Evolutionary conservation across 2,329 filamentous ascomycete species (phyloP), one percentile per base, ranked within the genome.

Genomic region (Myrmaecium sp.): DNA sequence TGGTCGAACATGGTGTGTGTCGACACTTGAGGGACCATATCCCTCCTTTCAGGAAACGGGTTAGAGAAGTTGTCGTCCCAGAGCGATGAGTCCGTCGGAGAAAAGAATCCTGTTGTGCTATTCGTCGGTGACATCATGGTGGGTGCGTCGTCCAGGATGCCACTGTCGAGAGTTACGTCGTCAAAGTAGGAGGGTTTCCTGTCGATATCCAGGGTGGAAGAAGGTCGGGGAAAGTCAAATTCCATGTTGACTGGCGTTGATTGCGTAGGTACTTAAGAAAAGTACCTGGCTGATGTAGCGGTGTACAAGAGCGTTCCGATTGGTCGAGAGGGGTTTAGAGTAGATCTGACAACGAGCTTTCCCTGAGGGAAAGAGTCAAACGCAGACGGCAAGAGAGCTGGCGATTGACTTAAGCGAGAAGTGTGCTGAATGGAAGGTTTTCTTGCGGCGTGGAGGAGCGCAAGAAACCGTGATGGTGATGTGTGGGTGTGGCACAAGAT

Each of bases 101-200:
- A 60, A 44, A 61, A 65, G 42, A 61, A 57, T 36, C 62, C 57
- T 40, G 48, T 43, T 37, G 56, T 52, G 37, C 51, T 51, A 36
- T 60, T 59, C 37, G 55, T 47, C 35, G 59, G 53, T 36, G 58
- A 55, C 43, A 66, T 59, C 34, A 62, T 55, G 43, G 40, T 52
- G 35, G 48, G 45, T 5, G 47, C 49, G 42, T 50, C 47, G 34
- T 51, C 36, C 36, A 51, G 47, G 36, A 34, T 37, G 23, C 59
- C 63, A 26, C 63, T 59, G 38, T 63, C 56, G 28, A 60, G 43
- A 32, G 58, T 49, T 38, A 55, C 58, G 55, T 64, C 62, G 43
- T 67, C 61, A 42, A 65, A 62, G 39, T 46, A 44, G 38, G 40
- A 42, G 17, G 48, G 43, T 39, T 53, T 55, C 24, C 46, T 42